Evolutionary conservation across 225 moss, liverwort and hornwort genomes (phyloP).

Genomic region (Sphagnum contortum): DNA sequence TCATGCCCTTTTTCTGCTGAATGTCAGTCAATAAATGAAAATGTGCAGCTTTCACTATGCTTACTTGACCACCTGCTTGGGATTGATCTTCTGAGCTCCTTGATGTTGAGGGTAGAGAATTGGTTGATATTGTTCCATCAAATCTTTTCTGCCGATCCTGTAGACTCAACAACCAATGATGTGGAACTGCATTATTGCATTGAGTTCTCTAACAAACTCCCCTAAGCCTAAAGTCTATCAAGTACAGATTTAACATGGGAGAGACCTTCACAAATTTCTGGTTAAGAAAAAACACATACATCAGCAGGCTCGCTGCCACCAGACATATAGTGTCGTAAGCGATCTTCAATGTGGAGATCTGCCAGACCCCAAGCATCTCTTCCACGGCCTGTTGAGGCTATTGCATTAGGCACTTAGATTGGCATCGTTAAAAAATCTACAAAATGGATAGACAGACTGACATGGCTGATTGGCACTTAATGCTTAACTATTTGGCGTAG

Average conservation of each 20-base stretch:
- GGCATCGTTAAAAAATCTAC: no score
- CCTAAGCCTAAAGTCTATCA: no score
- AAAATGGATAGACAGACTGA: no score
- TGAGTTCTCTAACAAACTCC: not conserved
- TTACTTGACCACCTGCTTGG: constrained; percentile 47
- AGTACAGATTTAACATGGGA: no score
- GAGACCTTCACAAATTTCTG: no score
- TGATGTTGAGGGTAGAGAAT: constrained; percentile 31
- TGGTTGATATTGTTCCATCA: constrained; percentile 45
- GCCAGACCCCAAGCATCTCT: constrained; percentile 98
- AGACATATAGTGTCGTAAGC: constrained; percentile 78
- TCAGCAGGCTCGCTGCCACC: constrained; percentile 86
- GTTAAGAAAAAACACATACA: constrained; percentile 5
- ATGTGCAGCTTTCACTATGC: not conserved
- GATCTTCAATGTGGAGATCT: constrained; percentile 96
- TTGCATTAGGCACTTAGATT: no score
- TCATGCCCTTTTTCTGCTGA: not conserved
- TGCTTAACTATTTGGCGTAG: no score
- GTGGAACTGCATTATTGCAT: no score
- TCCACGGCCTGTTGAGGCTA: constrained; percentile 42
- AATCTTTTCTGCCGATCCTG: constrained; percentile 71
- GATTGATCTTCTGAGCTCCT: constrained; percentile 74
- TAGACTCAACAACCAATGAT: not conserved
- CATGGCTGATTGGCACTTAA: no score
- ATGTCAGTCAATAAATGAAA: no score